Evolutionary conservation across 345 rosid genomes (phyloP).

Genomic region (Rhodomyrtus tomentosa): DNA sequence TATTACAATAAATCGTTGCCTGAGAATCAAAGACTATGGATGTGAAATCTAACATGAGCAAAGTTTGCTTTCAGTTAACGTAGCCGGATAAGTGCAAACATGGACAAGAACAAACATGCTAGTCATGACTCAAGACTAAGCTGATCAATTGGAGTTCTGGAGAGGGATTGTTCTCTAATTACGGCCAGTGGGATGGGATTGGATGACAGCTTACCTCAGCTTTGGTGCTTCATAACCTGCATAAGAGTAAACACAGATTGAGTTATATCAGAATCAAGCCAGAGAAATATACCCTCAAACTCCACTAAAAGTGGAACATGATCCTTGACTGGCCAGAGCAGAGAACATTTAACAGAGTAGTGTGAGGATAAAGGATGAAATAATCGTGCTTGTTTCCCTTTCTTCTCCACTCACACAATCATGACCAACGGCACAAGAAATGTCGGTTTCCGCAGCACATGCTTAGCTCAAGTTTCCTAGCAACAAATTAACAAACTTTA

Average conservation of each 20-base stretch:
- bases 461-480: neutral
- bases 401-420: neutral
- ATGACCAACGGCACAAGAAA: neutral
- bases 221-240: constrained; percentile 58
- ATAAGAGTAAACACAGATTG: neutral
- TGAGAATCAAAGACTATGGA: neutral
- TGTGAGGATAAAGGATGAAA: neutral
- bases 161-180: neutral
- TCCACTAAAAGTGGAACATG: neutral
- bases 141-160: neutral
- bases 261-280: neutral
- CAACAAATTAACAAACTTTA: neutral
- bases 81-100: neutral
- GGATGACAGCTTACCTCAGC: constrained; percentile 23
- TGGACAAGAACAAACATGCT: neutral
- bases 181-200: neutral
- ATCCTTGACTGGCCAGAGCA: neutral
- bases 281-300: neutral
- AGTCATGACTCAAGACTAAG: neutral
- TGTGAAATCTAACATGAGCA: neutral
- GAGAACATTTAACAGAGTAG: neutral
- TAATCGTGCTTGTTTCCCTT: too few relatives aligned
- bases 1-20: neutral
- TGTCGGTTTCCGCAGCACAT: neutral
- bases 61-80: neutral